Evolutionary conservation across 805 yeast genomes (phyloP), one percentile per base, ranked within the genome.

Genomic region (Candida anglica): DNA sequence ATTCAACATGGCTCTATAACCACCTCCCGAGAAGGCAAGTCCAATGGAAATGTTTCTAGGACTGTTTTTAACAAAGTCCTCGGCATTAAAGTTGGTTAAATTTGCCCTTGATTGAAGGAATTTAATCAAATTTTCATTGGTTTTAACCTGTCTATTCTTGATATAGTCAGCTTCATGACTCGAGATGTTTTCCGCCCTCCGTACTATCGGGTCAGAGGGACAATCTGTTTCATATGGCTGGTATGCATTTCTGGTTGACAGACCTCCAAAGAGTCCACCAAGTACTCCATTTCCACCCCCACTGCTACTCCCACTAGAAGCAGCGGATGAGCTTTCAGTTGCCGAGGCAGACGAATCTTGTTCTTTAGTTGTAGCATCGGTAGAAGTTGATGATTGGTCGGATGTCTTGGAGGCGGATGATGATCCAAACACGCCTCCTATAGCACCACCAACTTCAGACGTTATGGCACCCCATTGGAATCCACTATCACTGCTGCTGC

Each of bases 1-100:
- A 39, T 43, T 34, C 70, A 81, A 68, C 89, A 87, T 85, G 21
- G 96, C 94, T 41, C 96, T 72, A 56, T 85, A 87, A 3, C 96
- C 96, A 52, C 96, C 96, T 28, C 96, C 96, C 11, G 86, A 71
- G 44, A 48, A 51, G 10, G 53, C 52, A 23, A 49, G 35, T 3
- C 53, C 56, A 23, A 52, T 48, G 9, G 53, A 33, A 11, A 52
- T 54, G 47, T 53, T 63, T 2, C 42, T 32, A 5, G 55, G 30
- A 23, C 50, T 34, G 14, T 44, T 36, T 26, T 46, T 40, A 15
- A 63, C 45, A 36, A 60, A 64, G 9, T 34, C 29, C 19, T 46
- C 43, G 8, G 64, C 63, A 34, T 64, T 53, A 33, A 64, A 63
- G 34, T 60, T 53, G 3, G 50, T 31, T 17, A 65, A 47, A 27